Percentiles rank a stretch among this genome's conserved stretches.
Evolutionary conservation across 345 rosid species (phyloP).

Genomic region (Ceriops decandra): DNA sequence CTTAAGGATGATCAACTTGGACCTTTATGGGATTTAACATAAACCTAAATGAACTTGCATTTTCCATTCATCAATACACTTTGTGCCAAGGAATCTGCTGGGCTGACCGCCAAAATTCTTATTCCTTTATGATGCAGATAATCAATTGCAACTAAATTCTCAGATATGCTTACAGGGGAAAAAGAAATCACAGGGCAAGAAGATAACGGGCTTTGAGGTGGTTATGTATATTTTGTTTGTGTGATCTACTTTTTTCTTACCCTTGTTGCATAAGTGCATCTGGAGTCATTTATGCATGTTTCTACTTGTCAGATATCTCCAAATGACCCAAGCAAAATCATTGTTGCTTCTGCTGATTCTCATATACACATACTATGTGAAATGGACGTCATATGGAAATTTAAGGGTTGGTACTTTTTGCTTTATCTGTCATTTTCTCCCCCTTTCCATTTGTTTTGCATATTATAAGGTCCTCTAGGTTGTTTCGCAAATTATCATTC

Average conservation of each 20-base stretch:
- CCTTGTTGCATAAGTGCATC: neutral
- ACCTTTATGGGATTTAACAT: neutral
- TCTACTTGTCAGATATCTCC: constrained; percentile 48
- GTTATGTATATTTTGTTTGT: neutral
- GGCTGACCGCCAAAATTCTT: constrained; percentile 24
- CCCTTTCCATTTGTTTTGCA: neutral
- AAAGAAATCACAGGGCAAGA: constrained; percentile 38
- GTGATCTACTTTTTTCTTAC: neutral
- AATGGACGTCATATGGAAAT: constrained; percentile 50
- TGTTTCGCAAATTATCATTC: neutral
- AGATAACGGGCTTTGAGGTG: constrained; percentile 52
- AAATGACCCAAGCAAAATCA: constrained; percentile 51
- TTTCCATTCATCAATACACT: constrained; percentile 12
- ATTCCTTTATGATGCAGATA: constrained; percentile 40
- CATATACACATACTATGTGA: constrained; percentile 47
- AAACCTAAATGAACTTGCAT: neutral
- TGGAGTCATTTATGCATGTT: neutral
- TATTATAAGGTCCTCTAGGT: too few species aligned
- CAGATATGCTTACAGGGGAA: constrained; percentile 35
- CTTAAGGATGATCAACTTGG: too few species aligned
- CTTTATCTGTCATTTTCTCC: neutral
- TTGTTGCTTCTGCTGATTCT: constrained; percentile 79
- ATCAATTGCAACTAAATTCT: constrained; percentile 27
- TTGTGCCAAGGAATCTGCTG: constrained; percentile 20
- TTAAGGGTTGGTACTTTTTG: constrained; percentile 39